Evolutionary conservation across 192 early-diverging fungal species (phyloP), one percentile per base, ranked within the genome.

Genomic region (Coemansia sp.): DNA sequence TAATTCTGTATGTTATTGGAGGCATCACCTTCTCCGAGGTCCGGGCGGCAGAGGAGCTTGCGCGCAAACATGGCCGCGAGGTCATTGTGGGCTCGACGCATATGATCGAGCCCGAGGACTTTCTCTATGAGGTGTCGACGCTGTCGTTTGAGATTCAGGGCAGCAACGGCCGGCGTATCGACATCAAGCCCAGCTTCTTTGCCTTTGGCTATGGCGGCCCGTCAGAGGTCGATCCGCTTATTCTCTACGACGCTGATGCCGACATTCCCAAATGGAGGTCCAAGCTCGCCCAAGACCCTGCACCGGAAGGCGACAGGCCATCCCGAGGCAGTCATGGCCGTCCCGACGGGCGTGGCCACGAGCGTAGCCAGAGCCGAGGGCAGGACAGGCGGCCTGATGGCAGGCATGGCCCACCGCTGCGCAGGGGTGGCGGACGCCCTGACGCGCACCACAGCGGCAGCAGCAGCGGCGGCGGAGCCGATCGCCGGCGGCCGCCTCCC

Each of bases 1-100:
- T 70, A 21, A 69, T 76, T 19, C 19, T 76, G 40, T 76, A 64
- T 58, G 58, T 76, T n/a, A 59, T 69, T 23, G 73, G 73, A 22
- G 73, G 73, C 7, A 47, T 65, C 20, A 70, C 73, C 1, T 58
- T 50, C 26, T 76, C 73, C 2, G 73, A 76, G 33, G 32, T 76
- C 7, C 54, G 73, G n/a, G 73, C 73, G 7, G 73, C 73, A 11
- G 45, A 69, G 14, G 73, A 76, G 37, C 44, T 76, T 26, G 40
- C 66, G 13, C 44, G 42, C 30, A 69, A 68, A 54, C 29, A 57
- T 29, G 67, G 56, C n/a, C 58, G 62, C 34, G 73, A 76, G 47
- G 67, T 76, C 9, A 46, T 69, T 32, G 37, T 76, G 8, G 73
- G 73, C 6, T 68, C 73, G 1, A 76, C 73, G 9, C 58, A 69